Conservation (phyloP, 2,329 filamentous ascomycete genomes). For the Verticillium dahliae region DNA sequence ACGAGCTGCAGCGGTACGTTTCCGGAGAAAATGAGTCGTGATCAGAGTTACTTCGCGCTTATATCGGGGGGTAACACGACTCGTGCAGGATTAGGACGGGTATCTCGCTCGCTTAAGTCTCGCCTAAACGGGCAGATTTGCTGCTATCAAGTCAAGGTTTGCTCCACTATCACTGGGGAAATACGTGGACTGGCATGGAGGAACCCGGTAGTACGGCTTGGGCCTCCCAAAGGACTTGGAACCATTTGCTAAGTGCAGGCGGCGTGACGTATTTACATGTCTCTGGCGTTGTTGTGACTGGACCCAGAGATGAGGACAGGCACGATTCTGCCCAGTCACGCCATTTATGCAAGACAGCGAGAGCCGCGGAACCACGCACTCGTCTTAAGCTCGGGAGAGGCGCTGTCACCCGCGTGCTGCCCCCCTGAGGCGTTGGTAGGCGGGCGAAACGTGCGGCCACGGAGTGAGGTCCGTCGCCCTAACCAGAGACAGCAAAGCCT, state of each 20-base stretch:
- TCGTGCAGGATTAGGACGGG: no score
- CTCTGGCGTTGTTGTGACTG: not conserved
- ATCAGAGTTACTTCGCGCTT: not conserved
- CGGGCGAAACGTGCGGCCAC: not conserved
- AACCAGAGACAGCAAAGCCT: not conserved
- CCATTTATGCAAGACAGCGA: not conserved
- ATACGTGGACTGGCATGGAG: no score
- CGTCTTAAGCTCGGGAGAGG: not conserved
- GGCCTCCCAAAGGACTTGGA: no score
- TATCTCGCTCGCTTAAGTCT: no score
- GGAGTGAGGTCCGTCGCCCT: not conserved
- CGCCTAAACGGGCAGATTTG: no score
- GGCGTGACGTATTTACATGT: not conserved
- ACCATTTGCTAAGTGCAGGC: no score
- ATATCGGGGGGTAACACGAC: no score
- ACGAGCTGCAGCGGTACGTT: conserved; percentile 8
- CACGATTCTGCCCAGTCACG: not conserved
- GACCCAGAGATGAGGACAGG: not conserved
- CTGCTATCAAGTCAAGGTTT: no score
- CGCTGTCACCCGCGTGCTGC: not conserved
- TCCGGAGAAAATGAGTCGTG: no score
- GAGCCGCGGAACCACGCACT: not conserved
- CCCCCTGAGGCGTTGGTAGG: not conserved
- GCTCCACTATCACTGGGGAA: no score
- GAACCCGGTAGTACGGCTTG: no score